Conservation (phyloP, 2,329 filamentous ascomycete genomes). For the Fusarium begoniae region DNA sequence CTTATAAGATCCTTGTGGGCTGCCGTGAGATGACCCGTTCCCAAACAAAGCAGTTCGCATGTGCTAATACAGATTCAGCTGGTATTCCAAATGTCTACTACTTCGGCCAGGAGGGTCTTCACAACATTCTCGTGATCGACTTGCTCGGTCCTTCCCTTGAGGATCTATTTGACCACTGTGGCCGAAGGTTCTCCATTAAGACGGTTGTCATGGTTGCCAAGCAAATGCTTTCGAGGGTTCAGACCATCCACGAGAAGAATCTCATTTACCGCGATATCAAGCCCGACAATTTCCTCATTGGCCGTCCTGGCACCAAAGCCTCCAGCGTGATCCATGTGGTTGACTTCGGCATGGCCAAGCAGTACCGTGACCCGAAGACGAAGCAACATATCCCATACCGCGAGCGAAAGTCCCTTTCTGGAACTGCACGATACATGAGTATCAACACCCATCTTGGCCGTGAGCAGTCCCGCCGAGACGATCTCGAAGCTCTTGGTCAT, state of each 20-base stretch:
- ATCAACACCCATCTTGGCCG: constrained; percentile 98
- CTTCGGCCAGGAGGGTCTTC: constrained; percentile 96
- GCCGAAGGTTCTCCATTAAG: constrained; percentile 93
- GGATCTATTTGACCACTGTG: constrained; percentile 97
- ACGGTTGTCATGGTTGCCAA: constrained; percentile 99
- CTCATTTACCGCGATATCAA: constrained; percentile 99
- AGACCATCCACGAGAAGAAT: constrained; percentile 97
- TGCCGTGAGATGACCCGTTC: constrained; percentile 76
- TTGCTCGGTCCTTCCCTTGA: constrained; percentile 93
- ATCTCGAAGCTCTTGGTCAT: constrained; percentile 86
- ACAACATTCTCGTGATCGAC: constrained; percentile 99
- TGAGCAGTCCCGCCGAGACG: constrained; percentile 95
- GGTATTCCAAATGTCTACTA: constrained; percentile 99
- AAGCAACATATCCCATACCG: constrained; percentile 99
- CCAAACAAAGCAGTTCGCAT: constrained; percentile 43
- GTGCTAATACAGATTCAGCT: constrained; percentile 62
- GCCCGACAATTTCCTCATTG: constrained; percentile 98
- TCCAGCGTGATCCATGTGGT: constrained; percentile 98
- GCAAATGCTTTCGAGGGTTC: constrained; percentile 96
- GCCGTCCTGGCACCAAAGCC: constrained; percentile 89
- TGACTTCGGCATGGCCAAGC: constrained; percentile 99
- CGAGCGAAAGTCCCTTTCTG: constrained; percentile 95
- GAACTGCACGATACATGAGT: constrained; percentile 98
- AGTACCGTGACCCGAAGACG: constrained; percentile 98
- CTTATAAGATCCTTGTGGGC: constrained; percentile 98